Percentiles rank a stretch among this genome's conserved stretches.
Evolutionary conservation across 2,329 filamentous ascomycete genomes (phyloP).

Genomic region (Xylaria sp.): DNA sequence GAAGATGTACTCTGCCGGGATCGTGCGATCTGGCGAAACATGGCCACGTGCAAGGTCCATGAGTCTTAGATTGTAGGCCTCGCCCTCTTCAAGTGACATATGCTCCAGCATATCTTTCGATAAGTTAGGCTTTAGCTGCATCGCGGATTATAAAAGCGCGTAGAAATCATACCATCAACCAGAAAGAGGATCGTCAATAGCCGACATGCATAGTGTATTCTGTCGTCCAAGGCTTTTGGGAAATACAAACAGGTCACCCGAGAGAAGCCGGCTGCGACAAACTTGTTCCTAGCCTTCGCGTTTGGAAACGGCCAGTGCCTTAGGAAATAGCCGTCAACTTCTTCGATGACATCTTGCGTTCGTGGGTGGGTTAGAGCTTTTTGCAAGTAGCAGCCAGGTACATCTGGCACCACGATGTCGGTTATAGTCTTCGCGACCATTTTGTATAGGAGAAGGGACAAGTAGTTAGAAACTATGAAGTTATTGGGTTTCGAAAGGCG

Average conservation of each 20-base stretch:
- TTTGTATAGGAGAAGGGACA: too few relatives aligned
- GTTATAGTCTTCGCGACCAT: neutral
- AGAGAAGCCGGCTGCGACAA: neutral
- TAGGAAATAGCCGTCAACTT: conserved; percentile 9
- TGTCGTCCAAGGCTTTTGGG: neutral
- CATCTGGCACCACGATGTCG: neutral
- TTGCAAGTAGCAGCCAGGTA: neutral
- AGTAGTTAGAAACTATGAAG: too few relatives aligned
- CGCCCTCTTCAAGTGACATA: conserved; percentile 15
- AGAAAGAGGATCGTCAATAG: conserved; percentile 6
- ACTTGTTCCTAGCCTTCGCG: neutral
- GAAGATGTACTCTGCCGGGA: neutral
- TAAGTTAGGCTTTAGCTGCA: too few relatives aligned
- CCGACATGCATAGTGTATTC: conserved; percentile 9
- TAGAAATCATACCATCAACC: conserved; percentile 3
- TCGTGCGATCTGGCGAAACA: neutral
- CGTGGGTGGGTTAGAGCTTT: conserved; percentile 32
- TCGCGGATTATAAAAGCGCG: too few relatives aligned
- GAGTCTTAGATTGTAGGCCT: conserved; percentile 9
- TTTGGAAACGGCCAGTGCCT: conserved; percentile 5
- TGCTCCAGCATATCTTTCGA: neutral
- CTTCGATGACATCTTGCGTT: conserved; percentile 33
- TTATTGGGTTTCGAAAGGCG: neutral
- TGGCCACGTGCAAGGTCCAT: neutral
- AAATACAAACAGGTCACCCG: conserved; percentile 7